Conservation (phyloP, 1,284 basidiomycete species). For the Irpex sp. region DNA sequence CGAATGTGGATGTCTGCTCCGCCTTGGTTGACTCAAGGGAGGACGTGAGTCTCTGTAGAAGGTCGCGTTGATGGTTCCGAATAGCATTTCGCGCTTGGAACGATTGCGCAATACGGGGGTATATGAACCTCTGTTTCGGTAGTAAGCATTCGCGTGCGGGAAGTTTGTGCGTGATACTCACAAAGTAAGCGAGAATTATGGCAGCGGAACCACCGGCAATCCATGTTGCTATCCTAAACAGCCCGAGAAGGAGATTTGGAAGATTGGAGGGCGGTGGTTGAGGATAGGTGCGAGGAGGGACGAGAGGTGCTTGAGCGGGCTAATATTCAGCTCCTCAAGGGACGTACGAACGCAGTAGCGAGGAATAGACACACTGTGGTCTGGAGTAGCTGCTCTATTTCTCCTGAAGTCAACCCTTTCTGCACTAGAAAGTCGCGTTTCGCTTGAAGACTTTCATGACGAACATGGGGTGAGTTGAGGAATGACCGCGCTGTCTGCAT, state of each 20-base stretch:
- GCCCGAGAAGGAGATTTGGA: conserved; percentile 58
- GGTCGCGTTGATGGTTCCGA: conserved; percentile 51
- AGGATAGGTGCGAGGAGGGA: conserved; percentile 73
- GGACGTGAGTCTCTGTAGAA: conserved; percentile 48
- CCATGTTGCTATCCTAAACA: conserved; percentile 64
- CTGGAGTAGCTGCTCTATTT: conserved; percentile 58
- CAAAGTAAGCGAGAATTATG: conserved; percentile 54
- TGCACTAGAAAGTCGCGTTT: conserved; percentile 68
- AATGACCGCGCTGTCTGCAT: conserved; percentile 60
- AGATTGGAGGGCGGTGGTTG: conserved; percentile 66
- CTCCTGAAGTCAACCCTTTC: conserved; percentile 61
- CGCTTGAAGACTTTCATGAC: conserved; percentile 47
- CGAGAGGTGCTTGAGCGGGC: conserved; percentile 48
- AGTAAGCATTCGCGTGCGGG: not conserved
- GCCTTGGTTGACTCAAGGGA: conserved; percentile 51
- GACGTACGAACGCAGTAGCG: not conserved
- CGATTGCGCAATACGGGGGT: conserved; percentile 60
- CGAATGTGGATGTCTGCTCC: conserved; percentile 48
- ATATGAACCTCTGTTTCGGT: conserved; percentile 53
- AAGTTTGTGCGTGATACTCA: conserved; percentile 9
- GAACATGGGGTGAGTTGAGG: conserved; percentile 61
- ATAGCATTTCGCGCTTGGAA: conserved; percentile 58
- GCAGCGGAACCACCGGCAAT: conserved; percentile 58
- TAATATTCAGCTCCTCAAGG: conserved; percentile 23
- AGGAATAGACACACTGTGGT: conserved; percentile 43